Evolutionary conservation across 2,329 filamentous ascomycete genomes (phyloP), one percentile per base, ranked within the genome.

Genomic region (Xylaria arbuscula): DNA sequence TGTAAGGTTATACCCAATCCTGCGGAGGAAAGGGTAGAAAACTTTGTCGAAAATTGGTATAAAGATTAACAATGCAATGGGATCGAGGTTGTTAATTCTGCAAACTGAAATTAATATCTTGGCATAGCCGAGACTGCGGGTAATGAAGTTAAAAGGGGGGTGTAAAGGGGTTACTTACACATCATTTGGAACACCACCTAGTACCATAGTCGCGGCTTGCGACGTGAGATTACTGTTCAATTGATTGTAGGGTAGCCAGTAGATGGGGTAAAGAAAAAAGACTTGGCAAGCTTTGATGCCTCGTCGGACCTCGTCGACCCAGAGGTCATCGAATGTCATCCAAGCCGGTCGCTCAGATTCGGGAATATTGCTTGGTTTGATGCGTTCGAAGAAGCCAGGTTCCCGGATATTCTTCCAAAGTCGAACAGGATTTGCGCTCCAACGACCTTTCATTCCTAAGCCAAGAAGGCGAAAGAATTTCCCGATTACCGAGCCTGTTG

Each of bases 291-390:
- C 91, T 85, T 91, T 77, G 6, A 86, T 77, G 1, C 82, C 76
- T 83, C 89, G 89, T 81, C 90, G 91, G 58, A 93, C 81, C 76
- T 93, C 91, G 2, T 92, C 90, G 58, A 93, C 82, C 72, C 93
- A 93, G 72, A 86, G 84, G 73, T 93, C 89, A 62, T 91, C 86
- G 89, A 91, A 93, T 0, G 84, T 81, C 32, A 88, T 94, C 91
- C 91, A 94, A 0, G 64, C 48, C 0, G 92, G 92, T 63, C 89
- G 89, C 70, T 84, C 77, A 1, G 78, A 79, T 45, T 85, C 81
- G 10, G 85, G 81, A 6, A 93, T 83, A 42, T 83, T 82, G 76
- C 88, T 91, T 2, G 92, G 92, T 81, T 92, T 92, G 68, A 89
- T 88, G 3, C 83, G 76, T 32, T 93, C 88, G 89, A 91, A 93